Evolutionary conservation across 768 basidiomycete genomes (phyloP), one percentile per base, ranked within the genome.

Genomic region (Lyophyllum shimeji): DNA sequence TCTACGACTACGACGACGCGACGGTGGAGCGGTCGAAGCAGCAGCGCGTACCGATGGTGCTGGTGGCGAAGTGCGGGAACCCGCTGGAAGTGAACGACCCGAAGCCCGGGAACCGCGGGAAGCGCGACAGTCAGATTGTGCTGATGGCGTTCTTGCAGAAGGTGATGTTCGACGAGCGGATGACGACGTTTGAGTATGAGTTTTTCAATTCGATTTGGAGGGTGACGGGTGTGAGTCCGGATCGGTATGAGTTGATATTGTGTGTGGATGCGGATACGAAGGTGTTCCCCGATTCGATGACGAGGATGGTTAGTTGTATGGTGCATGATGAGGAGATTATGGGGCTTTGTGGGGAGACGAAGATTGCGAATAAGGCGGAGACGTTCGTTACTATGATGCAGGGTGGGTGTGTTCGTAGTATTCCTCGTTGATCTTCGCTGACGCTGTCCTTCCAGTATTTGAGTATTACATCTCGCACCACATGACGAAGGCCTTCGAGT

Each of bases 331-430:
- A 87, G 64, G 97, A 98, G 71, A 98, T 98, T 60, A 98, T 98
- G 97, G 97, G 95, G 20, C 80, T 99, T 23, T 99, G 97, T 67
- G 97, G 97, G 24, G 97, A 99, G 77, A 99, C 97, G 58, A 99
- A 99, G 84, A 95, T 99, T 64, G 97, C 97, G 33, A 99, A 99
- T 77, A 99, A 99, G 79, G 87, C 88, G 15, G 96, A 98, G 69
- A 95, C 95, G 11, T 98, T 96, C 78, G 95, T 98, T 43, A 98
- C 96, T 15, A 98, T 99, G 97, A 98, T 99, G 74, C 97, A 99
- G 82, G 95, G 96, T 95, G 53, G 45, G 90, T 74, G 2, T 20
- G 7, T 21, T 37, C 34, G 4, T 44, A 31, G 42, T 44, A 24
- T 59, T 42, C 23, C 43, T 53, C 27, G 34, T 33, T 20, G 18